These are phyloP conservation scores for Candida pseudofarinosa DNA, from an alignment of 805 yeast genomes.

Conservation along the genomic window DNA sequence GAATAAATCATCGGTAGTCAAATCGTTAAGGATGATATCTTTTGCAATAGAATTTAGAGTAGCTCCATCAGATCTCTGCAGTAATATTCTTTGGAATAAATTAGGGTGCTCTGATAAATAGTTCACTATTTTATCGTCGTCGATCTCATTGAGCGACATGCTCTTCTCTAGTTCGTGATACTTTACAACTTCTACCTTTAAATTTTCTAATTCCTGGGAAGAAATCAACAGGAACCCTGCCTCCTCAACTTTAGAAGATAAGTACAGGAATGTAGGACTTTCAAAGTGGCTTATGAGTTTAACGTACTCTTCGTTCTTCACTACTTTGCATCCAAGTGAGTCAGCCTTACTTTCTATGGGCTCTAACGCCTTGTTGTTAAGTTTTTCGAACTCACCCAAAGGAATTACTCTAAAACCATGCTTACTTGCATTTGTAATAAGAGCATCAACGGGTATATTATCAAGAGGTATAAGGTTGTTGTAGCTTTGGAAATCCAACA, in stretches of 20 bases:
- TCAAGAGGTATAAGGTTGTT: constrained; percentile 10
- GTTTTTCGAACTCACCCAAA: constrained; percentile 17
- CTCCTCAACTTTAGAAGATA: constrained; percentile 1
- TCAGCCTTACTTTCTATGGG: constrained; percentile 15
- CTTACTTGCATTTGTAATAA: constrained; percentile 20
- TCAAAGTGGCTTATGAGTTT: constrained; percentile 11
- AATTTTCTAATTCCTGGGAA: constrained; percentile 8
- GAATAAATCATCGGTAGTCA: neutral
- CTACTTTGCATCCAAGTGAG: constrained; percentile 14
- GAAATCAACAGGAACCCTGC: constrained; percentile 3
- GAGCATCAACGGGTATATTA: constrained; percentile 24
- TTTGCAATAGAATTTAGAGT: neutral
- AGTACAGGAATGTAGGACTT: constrained; percentile 15
- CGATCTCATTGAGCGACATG: neutral
- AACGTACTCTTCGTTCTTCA: constrained; percentile 15
- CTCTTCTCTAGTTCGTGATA: neutral
- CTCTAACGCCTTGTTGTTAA: constrained; percentile 9
- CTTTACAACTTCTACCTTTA: neutral
- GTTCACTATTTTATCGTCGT: neutral
- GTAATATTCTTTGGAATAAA: neutral
- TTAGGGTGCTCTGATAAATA: neutral
- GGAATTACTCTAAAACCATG: constrained; percentile 27
- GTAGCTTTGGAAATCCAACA: neutral
- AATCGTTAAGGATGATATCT: neutral
- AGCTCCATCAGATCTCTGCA: neutral